Evolutionary conservation across 768 basidiomycete species (phyloP).

Genomic region (Udeniomyces megalosporus): DNA sequence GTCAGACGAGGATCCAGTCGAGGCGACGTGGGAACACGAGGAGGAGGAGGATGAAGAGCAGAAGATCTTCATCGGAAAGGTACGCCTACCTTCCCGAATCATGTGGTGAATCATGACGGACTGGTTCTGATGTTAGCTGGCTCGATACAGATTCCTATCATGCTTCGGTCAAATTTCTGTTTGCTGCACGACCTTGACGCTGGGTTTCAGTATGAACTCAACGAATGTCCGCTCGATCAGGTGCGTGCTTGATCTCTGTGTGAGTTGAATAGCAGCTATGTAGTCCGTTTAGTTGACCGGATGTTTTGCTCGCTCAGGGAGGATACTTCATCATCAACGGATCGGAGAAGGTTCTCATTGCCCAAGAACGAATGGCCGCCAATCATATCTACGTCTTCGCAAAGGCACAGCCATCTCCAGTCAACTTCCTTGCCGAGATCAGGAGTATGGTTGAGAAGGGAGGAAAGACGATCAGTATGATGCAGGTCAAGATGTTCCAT

Average conservation of each 20-base stretch:
- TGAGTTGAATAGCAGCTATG: too few species aligned
- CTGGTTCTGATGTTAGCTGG: background rate
- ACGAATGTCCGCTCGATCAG: constrained; percentile 94
- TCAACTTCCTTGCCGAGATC: constrained; percentile 91
- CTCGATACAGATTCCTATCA: constrained; percentile 68
- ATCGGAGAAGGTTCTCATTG: constrained; percentile 98
- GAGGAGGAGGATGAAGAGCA: constrained; percentile 29
- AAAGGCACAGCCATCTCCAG: constrained; percentile 89
- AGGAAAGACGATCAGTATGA: constrained; percentile 92
- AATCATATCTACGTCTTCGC: constrained; percentile 99
- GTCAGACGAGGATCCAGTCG: constrained; percentile 52
- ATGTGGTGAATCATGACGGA: too few species aligned
- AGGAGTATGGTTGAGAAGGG: constrained; percentile 94
- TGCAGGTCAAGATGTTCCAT: constrained; percentile 95
- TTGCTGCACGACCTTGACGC: constrained; percentile 66
- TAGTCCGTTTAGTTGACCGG: background rate
- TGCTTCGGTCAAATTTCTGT: constrained; percentile 91
- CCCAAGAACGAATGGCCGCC: constrained; percentile 97
- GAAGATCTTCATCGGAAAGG: constrained; percentile 93
- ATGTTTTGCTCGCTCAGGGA: constrained; percentile 37
- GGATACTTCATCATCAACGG: constrained; percentile 99
- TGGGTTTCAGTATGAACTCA: constrained; percentile 69
- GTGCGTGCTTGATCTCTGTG: too few species aligned
- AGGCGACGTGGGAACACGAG: constrained; percentile 46
- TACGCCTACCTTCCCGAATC: constrained; percentile 23